Evolutionary conservation across 73 alveolate species (phyloP).

Genomic region (Tetrahymena thermophila): DNA sequence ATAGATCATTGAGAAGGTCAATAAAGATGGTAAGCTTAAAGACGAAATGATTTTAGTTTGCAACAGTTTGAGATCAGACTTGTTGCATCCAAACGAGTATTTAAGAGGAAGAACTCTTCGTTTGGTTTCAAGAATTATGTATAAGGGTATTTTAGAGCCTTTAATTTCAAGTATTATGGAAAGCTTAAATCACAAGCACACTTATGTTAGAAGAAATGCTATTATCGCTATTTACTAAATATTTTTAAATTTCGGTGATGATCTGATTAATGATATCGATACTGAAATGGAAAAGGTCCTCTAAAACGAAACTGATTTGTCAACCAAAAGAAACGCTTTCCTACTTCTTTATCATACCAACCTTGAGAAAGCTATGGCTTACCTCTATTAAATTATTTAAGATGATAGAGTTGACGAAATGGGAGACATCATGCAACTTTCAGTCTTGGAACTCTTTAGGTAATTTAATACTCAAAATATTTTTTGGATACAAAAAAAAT

Average conservation of each 20-base stretch:
- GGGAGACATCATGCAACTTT: slow-evolving; percentile 73
- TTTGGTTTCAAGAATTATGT: slow-evolving; percentile 80
- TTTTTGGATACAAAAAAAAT: neutral
- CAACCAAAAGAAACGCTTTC: slow-evolving; percentile 95
- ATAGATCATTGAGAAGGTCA: slow-evolving; percentile 73
- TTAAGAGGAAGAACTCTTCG: slow-evolving; percentile 93
- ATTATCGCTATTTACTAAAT: slow-evolving; percentile 86
- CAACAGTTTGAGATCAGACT: slow-evolving; percentile 92
- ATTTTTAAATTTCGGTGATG: slow-evolving; percentile 81
- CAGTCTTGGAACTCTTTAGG: slow-evolving; percentile 61
- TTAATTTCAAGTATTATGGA: slow-evolving; percentile 82
- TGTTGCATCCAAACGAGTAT: slow-evolving; percentile 92
- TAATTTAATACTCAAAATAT: neutral
- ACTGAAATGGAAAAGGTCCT: slow-evolving; percentile 77
- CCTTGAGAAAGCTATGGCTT: slow-evolving; percentile 67
- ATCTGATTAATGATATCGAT: slow-evolving; percentile 80
- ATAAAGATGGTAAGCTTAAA: slow-evolving; percentile 89
- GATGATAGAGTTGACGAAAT: slow-evolving; percentile 48
- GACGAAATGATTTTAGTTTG: slow-evolving; percentile 95
- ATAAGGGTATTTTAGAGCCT: slow-evolving; percentile 80
- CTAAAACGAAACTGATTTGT: slow-evolving; percentile 87
- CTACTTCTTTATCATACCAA: slow-evolving; percentile 68
- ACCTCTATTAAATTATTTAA: slow-evolving; percentile 32
- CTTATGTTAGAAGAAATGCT: slow-evolving; percentile 95
- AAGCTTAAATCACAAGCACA: slow-evolving; percentile 85